phyloP scores from a whole-genome alignment of 441 rosid species.

The Flueggea neowawraea region DNA sequence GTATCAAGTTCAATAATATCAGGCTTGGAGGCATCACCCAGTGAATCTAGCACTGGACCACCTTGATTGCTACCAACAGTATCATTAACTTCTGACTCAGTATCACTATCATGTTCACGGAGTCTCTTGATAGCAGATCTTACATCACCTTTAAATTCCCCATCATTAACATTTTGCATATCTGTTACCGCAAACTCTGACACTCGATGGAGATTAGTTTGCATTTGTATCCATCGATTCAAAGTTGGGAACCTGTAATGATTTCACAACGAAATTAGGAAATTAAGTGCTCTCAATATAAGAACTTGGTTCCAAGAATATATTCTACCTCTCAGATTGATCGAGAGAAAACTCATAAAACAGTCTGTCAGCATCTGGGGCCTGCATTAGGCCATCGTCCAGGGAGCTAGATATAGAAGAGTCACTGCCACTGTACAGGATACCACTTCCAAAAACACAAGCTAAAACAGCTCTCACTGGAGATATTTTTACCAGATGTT shows the following conservation, averaged over 20 bases:
- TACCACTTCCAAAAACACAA: slow-evolving; percentile 97
- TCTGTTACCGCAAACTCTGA: slow-evolving; percentile 90
- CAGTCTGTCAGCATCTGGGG: slow-evolving; percentile 76
- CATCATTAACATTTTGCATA: slow-evolving; percentile 45
- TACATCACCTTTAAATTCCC: slow-evolving; percentile 48
- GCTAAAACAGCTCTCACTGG: slow-evolving; percentile 97
- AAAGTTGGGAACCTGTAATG: slow-evolving; percentile 84
- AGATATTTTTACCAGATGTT: slow-evolving; percentile 92
- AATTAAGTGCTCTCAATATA: slow-evolving; percentile 11
- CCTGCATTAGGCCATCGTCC: slow-evolving; percentile 55
- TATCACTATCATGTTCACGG: slow-evolving; percentile 75
- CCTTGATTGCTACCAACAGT: slow-evolving; percentile 37
- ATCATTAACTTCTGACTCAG: slow-evolving; percentile 82
- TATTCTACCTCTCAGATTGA: slow-evolving; percentile 91
- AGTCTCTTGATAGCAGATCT: slow-evolving; percentile 74
- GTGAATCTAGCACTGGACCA: slow-evolving; percentile 37
- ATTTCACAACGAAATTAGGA: slow-evolving; percentile 15
- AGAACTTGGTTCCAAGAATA: slow-evolving; percentile 10
- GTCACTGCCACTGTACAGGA: slow-evolving; percentile 72
- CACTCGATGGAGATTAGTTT: slow-evolving; percentile 95
- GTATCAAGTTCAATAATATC: slow-evolving; percentile 54
- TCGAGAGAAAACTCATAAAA: slow-evolving; percentile 99
- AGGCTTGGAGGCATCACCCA: slow-evolving; percentile 36
- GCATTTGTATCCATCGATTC: slow-evolving; percentile 99
- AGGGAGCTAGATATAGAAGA: slow-evolving; percentile 72